Percentiles rank a stretch among this genome's conserved stretches.
Evolutionary conservation across 2,329 filamentous ascomycete species (phyloP).

Genomic region (Botrytis deweyae): DNA sequence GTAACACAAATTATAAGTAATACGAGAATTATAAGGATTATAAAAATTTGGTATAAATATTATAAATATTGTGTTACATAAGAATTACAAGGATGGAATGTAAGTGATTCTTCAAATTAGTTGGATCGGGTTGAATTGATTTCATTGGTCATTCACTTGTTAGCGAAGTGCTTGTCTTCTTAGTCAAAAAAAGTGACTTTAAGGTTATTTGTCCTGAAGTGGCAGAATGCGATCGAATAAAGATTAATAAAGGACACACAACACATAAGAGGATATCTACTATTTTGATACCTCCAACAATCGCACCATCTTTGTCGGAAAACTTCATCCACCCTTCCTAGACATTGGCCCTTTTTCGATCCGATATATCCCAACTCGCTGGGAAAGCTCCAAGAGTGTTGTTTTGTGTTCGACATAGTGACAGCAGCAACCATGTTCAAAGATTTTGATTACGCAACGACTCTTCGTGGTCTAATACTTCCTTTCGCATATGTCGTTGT

Average conservation of each 20-base stretch:
- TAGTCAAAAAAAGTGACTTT: conserved; percentile 4
- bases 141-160: neutral
- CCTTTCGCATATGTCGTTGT: conserved; percentile 89
- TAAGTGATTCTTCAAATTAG: neutral
- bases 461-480: conserved; percentile 65
- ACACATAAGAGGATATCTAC: neutral
- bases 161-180: neutral
- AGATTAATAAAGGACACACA: conserved; percentile 14
- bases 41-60: too few relatives aligned
- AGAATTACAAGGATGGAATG: neutral
- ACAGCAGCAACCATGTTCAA: conserved; percentile 33
- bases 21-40: neutral
- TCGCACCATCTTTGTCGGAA: neutral
- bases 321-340: neutral
- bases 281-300: neutral
- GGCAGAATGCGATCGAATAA: neutral
- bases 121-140: neutral
- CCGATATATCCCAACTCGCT: neutral
- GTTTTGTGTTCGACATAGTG: neutral
- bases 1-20: neutral
- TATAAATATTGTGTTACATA: too few relatives aligned
- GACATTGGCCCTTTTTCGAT: neutral
- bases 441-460: conserved; percentile 65
- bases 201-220: conserved; percentile 21
- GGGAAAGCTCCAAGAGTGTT: neutral